A percentile compares a stretch with the other conserved stretches of the same genome.
Conservation (phyloP, 345 rosid genomes). For the Dipteronia dyeriana region DNA sequence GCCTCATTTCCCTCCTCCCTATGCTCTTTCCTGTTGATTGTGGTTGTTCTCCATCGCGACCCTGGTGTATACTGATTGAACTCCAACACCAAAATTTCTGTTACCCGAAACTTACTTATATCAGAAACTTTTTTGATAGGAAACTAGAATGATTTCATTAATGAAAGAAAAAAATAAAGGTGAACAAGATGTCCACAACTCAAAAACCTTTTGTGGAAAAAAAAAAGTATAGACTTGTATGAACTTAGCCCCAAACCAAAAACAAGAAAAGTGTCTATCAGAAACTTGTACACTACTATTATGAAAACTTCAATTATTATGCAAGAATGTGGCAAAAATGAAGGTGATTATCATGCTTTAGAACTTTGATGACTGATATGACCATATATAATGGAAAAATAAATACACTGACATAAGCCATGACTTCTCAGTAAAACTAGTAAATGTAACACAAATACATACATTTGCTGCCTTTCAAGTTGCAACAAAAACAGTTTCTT, state of each 20-base stretch:
- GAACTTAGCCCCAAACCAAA: no score
- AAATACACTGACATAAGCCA: neutral
- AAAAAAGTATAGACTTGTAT: no score
- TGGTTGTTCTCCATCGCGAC: conserved; percentile 73
- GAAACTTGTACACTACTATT: conserved; percentile 6
- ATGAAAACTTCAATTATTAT: neutral
- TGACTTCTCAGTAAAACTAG: neutral
- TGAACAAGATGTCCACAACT: no score
- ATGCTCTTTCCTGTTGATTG: conserved; percentile 60
- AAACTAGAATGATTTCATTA: no score
- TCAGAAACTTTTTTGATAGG: no score
- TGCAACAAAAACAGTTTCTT: conserved; percentile 17
- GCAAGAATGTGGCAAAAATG: neutral
- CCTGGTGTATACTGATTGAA: conserved; percentile 74
- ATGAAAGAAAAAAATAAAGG: no score
- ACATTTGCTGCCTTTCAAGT: conserved; percentile 19
- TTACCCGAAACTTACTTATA: conserved; percentile 21
- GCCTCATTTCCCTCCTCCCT: conserved; percentile 82
- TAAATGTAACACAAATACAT: neutral
- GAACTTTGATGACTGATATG: neutral
- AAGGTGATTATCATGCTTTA: neutral
- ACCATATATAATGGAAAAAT: neutral
- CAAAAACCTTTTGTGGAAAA: no score
- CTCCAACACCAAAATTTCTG: conserved; percentile 64
- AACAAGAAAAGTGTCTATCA: neutral